Percentiles rank a stretch among this genome's conserved stretches.
phyloP scores from a whole-genome alignment of 345 rosid species.

The Sisymbrium irio region DNA sequence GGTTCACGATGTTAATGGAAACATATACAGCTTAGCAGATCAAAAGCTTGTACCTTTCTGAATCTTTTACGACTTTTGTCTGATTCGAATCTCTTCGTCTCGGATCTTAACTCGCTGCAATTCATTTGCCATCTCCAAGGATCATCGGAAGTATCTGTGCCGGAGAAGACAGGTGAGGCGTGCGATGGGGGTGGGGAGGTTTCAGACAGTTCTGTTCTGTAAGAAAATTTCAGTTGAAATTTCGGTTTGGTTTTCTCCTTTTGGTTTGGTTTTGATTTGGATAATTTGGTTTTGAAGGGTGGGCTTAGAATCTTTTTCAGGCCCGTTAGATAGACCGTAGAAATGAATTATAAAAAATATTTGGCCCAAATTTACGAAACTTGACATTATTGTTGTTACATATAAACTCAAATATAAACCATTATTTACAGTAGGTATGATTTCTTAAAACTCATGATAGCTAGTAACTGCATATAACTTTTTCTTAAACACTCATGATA shows the following conservation, averaged over 20 bases:
- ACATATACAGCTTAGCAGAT: not conserved
- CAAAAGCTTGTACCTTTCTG: conserved; percentile 26
- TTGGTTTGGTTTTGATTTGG: not conserved
- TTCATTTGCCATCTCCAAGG: not conserved
- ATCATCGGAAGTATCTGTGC: not conserved
- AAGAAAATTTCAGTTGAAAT: too few species aligned
- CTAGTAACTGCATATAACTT: too few species aligned
- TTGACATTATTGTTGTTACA: not conserved
- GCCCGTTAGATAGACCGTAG: too few species aligned
- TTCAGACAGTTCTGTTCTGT: not conserved
- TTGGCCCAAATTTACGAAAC: not conserved
- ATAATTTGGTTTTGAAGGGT: not conserved
- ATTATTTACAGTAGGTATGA: too few species aligned
- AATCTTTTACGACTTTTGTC: not conserved
- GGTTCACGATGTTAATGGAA: not conserved
- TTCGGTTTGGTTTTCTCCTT: too few species aligned
- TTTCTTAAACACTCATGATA: too few species aligned
- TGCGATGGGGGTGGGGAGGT: too few species aligned
- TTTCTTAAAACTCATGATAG: too few species aligned
- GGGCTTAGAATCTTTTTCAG: not conserved
- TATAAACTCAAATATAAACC: too few species aligned
- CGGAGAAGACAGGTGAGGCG: conserved; percentile 1
- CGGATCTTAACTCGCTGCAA: conserved; percentile 3
- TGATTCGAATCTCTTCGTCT: not conserved
- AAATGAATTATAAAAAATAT: not conserved